These are phyloP conservation scores for Sarcomyxa edulis DNA, from an alignment of 768 basidiomycete genomes.

Conservation along the genomic window DNA sequence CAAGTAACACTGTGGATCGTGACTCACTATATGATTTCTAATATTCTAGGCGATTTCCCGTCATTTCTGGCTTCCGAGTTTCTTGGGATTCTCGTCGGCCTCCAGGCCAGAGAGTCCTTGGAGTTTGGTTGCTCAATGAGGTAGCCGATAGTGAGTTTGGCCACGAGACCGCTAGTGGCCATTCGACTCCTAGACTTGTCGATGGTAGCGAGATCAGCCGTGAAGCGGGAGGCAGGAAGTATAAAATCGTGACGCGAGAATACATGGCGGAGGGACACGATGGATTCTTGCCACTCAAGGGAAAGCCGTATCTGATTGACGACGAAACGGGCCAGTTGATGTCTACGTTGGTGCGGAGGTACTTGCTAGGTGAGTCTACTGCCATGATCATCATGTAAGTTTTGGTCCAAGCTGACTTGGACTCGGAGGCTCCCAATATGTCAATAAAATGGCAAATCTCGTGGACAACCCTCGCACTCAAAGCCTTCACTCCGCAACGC, in stretches of 20 bases:
- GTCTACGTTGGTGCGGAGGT: conserved; percentile 76
- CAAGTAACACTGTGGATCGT: conserved; percentile 11
- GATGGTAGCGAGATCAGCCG: conserved; percentile 52
- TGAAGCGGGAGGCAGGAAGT: conserved; percentile 49
- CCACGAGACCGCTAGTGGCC: conserved; percentile 14
- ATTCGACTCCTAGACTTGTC: conserved; percentile 26
- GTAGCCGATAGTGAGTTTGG: conserved; percentile 23
- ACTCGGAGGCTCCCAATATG: conserved; percentile 60
- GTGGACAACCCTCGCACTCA: conserved; percentile 21
- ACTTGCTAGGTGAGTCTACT: conserved; percentile 63
- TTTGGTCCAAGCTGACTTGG: conserved; percentile 1
- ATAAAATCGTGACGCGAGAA: conserved; percentile 79
- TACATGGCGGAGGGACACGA: conserved; percentile 86
- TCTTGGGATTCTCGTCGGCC: conserved; percentile 80
- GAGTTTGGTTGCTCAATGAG: conserved; percentile 57
- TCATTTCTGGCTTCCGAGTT: conserved; percentile 79
- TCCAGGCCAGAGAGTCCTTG: conserved; percentile 67
- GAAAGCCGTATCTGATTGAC: conserved; percentile 66
- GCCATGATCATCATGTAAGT: background rate
- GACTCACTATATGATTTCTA: background rate
- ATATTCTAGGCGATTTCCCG: conserved; percentile 71
- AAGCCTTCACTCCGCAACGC: conserved; percentile 38
- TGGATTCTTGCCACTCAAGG: conserved; percentile 67
- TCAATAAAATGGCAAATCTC: conserved; percentile 53
- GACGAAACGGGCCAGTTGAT: conserved; percentile 79